Percentiles rank a stretch among this genome's conserved stretches.
Evolutionary conservation across 2,329 filamentous ascomycete genomes (phyloP).

Genomic region (Scedosporium boydii): DNA sequence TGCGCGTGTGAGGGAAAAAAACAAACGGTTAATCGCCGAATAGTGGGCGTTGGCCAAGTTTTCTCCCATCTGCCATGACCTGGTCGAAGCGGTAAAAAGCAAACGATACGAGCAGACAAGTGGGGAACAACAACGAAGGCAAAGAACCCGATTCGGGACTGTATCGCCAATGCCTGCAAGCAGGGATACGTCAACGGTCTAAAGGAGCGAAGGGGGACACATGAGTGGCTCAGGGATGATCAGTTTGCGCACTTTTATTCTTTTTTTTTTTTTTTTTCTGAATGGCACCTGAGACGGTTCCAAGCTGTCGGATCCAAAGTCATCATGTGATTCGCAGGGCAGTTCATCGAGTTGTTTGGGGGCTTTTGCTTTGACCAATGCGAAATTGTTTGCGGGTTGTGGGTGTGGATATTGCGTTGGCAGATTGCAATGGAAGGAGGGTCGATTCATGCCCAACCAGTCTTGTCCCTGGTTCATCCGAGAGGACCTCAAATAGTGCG

Average conservation of each 20-base stretch:
- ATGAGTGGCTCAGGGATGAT: background rate
- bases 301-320: slow-evolving; percentile 3
- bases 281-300: background rate
- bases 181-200: background rate
- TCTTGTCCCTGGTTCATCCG: no score
- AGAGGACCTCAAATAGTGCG: no score
- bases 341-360: background rate
- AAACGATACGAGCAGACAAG: background rate
- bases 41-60: no score
- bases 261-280: background rate
- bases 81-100: background rate
- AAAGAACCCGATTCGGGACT: background rate
- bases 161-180: no score
- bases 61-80: no score
- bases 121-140: background rate
- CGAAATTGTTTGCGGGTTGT: background rate
- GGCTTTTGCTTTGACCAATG: background rate
- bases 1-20: background rate
- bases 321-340: slow-evolving; percentile 3
- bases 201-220: background rate
- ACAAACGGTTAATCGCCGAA: no score
- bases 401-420: background rate
- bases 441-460: background rate
- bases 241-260: background rate
- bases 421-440: background rate